Evolutionary conservation across 306 rosid genomes (phyloP).

Genomic region (Corylus avellana): DNA sequence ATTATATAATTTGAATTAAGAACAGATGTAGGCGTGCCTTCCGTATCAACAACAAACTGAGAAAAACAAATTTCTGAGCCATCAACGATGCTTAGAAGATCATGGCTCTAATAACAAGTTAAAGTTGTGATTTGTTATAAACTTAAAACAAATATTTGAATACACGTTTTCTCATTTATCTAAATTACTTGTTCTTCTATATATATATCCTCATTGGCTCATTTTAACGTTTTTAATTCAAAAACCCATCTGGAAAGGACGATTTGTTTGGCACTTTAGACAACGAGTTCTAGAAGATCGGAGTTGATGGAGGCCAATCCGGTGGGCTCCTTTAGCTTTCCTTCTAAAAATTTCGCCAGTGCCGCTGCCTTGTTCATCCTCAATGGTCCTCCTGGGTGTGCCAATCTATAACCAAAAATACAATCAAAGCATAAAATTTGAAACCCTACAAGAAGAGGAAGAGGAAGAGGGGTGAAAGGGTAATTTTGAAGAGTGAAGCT

Average conservation of each 20-base stretch:
- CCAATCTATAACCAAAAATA: conserved; percentile 45
- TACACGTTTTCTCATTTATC: too few relatives aligned
- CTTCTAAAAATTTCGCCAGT: conserved; percentile 76
- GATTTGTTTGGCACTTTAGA: conserved; percentile 66
- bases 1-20: too few relatives aligned
- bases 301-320: conserved; percentile 73
- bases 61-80: too few relatives aligned
- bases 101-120: too few relatives aligned
- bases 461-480: conserved; percentile 1
- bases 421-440: not conserved
- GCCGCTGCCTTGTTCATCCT: conserved; percentile 92
- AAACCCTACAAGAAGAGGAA: conserved; percentile 15
- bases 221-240: too few relatives aligned
- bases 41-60: too few relatives aligned
- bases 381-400: conserved; percentile 96
- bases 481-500: not conserved
- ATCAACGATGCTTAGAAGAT: too few relatives aligned
- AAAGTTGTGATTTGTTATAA: too few relatives aligned
- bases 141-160: too few relatives aligned
- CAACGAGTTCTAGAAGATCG: conserved; percentile 66
- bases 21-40: too few relatives aligned
- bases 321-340: conserved; percentile 70
- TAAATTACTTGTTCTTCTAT: too few relatives aligned
- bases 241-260: conserved; percentile 26
- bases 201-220: too few relatives aligned